These are phyloP conservation scores for Trichosporon faecale DNA, from an alignment of 1,284 basidiomycete species.

Conservation along the genomic window DNA sequence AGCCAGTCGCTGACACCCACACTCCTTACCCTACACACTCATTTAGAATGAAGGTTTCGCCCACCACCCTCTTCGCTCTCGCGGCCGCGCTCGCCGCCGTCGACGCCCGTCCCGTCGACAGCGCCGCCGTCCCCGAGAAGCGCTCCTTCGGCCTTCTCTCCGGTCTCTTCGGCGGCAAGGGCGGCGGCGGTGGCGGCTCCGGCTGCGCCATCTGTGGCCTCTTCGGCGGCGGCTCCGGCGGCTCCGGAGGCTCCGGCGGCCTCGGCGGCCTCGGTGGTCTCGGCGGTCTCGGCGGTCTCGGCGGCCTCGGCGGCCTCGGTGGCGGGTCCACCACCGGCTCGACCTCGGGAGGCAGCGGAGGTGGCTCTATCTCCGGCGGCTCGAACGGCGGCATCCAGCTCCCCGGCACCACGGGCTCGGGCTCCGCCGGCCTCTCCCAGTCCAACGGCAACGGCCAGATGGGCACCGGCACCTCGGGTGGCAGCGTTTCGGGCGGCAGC, in stretches of 20 bases:
- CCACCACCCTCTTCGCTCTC: slow-evolving; percentile 2
- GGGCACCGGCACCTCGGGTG: neutral
- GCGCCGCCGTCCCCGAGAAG: neutral
- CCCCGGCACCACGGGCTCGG: neutral
- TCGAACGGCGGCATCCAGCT: neutral
- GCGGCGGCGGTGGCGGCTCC: neutral
- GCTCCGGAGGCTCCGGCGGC: neutral
- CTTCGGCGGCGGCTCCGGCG: neutral
- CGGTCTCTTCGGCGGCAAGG: slow-evolving; percentile 2
- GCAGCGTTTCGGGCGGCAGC: neutral
- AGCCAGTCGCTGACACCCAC: neutral
- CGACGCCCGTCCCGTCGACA: slow-evolving; percentile 2
- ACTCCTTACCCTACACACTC: neutral
- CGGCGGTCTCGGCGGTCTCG: neutral
- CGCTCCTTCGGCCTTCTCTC: neutral
- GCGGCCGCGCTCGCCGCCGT: neutral
- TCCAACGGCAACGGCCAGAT: neutral
- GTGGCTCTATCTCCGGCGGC: neutral
- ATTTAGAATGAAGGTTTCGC: neutral
- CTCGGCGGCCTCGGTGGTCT: neutral
- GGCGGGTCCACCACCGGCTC: neutral
- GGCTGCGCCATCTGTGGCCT: neutral
- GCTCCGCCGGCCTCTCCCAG: neutral
- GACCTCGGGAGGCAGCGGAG: neutral
- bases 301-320: neutral